Base-by-base conservation (phyloP, 1,284 basidiomycete genomes). In the Malassezia nana region DNA sequence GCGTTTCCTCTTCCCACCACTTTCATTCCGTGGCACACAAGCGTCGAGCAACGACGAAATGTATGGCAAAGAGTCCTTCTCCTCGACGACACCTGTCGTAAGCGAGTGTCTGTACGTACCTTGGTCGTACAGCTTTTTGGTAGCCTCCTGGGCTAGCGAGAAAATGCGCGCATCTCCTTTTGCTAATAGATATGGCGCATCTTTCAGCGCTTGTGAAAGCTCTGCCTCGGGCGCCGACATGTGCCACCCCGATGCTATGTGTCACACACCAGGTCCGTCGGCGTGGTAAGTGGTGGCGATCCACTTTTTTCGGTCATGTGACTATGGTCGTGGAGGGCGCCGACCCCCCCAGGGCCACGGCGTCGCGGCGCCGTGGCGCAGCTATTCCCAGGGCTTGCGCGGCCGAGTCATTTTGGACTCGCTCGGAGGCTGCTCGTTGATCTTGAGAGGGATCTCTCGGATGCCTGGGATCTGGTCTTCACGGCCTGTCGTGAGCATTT, bases 401-500 rank as follows among this genome's bases (percentile, higher is more conserved):
- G 66, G 66, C 15, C 55, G 45, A 29, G 44, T 50, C 55, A 70
- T 55, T 5, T 52, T 60, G 5, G 68, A 51, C 20, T 57, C 49
- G 32, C 65, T 67, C 0, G 69, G 69, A 16, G 42, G 31, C 15
- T 54, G 51, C 18, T 66, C 56, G 53, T 72, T 70, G 59, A 72
- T 72, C 59, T 63, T 59, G 43, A 72, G 59, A 1, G 71, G 69
- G 8, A 72, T 72, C 18, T 70, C 65, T 6, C 64, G 45, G 15
- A 72, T 66, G 5, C 68, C 68, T 0, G 68, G 62, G 20, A 74
- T 71, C 54, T 66, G 57, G 46, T 72, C 69, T 3, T 66, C 65
- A 30, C 63, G 63, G 9, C 71, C 71, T 0, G 64, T 71, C 10
- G 69, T 59, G 49, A 74, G 72, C 29, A 74, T 59, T 49, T 74